Percentiles rank a stretch among this genome's conserved stretches.
Conservation (phyloP, 495 filamentous ascomycete species). For the Talaromyces wortmannii region DNA sequence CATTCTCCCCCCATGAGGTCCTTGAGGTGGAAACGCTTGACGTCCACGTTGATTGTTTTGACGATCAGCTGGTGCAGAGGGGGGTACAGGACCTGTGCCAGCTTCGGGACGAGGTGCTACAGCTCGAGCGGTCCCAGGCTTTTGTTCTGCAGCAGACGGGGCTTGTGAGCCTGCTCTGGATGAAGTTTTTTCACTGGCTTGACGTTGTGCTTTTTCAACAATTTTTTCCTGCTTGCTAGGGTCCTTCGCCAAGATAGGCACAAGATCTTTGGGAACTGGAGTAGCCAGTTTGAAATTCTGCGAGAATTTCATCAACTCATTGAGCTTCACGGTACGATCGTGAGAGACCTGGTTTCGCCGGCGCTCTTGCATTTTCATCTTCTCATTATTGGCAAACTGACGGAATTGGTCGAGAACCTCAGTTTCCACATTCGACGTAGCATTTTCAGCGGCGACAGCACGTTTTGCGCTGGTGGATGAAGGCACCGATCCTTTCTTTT, state of each 20-base stretch:
- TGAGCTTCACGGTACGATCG: constrained; percentile 84
- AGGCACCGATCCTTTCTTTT: constrained; percentile 25
- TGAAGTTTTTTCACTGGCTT: constrained; percentile 53
- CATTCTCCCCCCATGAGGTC: constrained; percentile 31
- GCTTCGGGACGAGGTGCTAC: constrained; percentile 24
- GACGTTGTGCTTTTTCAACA: constrained; percentile 70
- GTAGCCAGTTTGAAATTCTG: constrained; percentile 88
- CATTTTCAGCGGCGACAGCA: constrained; percentile 41
- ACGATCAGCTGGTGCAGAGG: constrained; percentile 32
- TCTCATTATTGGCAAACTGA: constrained; percentile 72
- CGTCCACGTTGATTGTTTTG: constrained; percentile 35
- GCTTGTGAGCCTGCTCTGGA: constrained; percentile 22
- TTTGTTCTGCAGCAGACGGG: constrained; percentile 26
- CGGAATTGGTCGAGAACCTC: constrained; percentile 77
- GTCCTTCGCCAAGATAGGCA: constrained; percentile 94
- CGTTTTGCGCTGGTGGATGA: constrained; percentile 19
- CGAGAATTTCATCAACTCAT: constrained; percentile 92
- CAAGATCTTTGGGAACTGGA: constrained; percentile 83
- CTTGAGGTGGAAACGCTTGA: constrained; percentile 39
- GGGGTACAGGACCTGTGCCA: constrained; percentile 17
- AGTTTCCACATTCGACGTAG: constrained; percentile 67
- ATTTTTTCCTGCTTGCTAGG: constrained; percentile 87
- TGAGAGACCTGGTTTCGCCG: constrained; percentile 59
- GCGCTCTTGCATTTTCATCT: constrained; percentile 61
- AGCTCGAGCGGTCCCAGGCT: constrained; percentile 14